Conservation (phyloP, 2,329 filamentous ascomycete species). For the Aschersonia sp. region DNA sequence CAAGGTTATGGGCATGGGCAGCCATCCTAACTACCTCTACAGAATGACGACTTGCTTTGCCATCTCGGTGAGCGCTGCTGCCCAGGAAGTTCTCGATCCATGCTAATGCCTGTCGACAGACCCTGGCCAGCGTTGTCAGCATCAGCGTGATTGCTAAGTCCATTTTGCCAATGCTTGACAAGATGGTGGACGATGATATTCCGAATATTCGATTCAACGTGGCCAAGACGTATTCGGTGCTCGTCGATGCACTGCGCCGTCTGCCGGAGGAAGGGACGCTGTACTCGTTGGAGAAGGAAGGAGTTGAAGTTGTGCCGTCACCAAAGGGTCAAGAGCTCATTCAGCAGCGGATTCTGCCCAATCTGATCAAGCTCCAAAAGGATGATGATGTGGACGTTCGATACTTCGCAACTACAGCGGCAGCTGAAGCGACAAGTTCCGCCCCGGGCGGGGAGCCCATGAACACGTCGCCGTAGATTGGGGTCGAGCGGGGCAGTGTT, state of each 20-base stretch:
- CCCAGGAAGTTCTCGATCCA: too few species aligned
- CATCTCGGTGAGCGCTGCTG: constrained; percentile 61
- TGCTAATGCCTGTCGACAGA: constrained; percentile 36
- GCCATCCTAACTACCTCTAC: constrained; percentile 97
- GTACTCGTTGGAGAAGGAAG: constrained; percentile 69
- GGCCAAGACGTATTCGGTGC: constrained; percentile 85
- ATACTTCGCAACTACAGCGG: constrained; percentile 90
- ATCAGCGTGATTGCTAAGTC: constrained; percentile 85
- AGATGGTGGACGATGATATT: constrained; percentile 85
- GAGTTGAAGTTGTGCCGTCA: constrained; percentile 46
- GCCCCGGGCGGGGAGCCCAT: constrained; percentile 40
- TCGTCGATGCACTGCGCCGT: constrained; percentile 84
- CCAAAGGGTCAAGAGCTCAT: constrained; percentile 66
- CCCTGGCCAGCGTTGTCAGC: constrained; percentile 81
- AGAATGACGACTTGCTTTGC: constrained; percentile 99
- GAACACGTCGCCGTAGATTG: constrained; percentile 49
- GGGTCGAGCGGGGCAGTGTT: too few species aligned
- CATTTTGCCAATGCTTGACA: constrained; percentile 90
- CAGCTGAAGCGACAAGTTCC: constrained; percentile 38
- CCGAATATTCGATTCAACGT: constrained; percentile 99
- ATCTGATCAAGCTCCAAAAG: constrained; percentile 87
- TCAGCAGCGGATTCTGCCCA: constrained; percentile 73
- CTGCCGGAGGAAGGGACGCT: constrained; percentile 82
- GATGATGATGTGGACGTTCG: constrained; percentile 97
- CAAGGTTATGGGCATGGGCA: constrained; percentile 97